A percentile compares a stretch with the other conserved stretches of the same genome.
Conservation (phyloP, 2,329 filamentous ascomycete species). For the Aspergillus sp. region DNA sequence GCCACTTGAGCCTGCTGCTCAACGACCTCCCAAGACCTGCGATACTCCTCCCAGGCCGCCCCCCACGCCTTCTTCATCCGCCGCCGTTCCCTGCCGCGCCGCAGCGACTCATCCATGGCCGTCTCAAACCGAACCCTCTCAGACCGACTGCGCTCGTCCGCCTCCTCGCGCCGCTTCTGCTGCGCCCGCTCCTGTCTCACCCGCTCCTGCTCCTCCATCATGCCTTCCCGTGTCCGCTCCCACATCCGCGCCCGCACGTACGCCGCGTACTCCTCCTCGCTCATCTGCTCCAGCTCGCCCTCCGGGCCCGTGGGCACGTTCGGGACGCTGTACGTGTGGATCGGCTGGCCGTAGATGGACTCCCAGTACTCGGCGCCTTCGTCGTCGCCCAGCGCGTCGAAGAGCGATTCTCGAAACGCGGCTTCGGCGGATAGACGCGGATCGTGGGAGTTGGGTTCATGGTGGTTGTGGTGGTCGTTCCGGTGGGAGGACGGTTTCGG, state of each 20-base stretch:
- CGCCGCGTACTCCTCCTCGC: slow-evolving; percentile 80
- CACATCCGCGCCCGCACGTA: slow-evolving; percentile 88
- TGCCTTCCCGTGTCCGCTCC: slow-evolving; percentile 81
- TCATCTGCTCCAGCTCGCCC: slow-evolving; percentile 69
- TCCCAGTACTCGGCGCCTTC: slow-evolving; percentile 96
- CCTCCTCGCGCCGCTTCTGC: slow-evolving; percentile 38
- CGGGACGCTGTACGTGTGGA: slow-evolving; percentile 64
- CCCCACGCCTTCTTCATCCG: slow-evolving; percentile 37
- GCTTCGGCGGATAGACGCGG: slow-evolving; percentile 53
- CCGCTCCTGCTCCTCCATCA: slow-evolving; percentile 64
- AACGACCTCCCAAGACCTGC: slow-evolving; percentile 51
- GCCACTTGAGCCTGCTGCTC: slow-evolving; percentile 14
- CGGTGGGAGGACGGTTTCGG: too few relatives aligned
- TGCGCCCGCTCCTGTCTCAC: slow-evolving; percentile 45
- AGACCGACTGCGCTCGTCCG: slow-evolving; percentile 11
- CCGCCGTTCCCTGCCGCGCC: slow-evolving; percentile 55
- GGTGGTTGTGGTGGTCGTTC: slow-evolving; percentile 9
- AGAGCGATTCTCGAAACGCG: slow-evolving; percentile 86
- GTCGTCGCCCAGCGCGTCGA: slow-evolving; percentile 93
- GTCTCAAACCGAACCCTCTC: slow-evolving; percentile 41
- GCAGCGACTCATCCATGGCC: slow-evolving; percentile 61
- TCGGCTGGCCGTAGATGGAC: slow-evolving; percentile 88
- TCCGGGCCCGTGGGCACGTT: slow-evolving; percentile 37
- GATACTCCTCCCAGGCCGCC: slow-evolving; percentile 57
- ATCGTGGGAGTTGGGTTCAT: slow-evolving; percentile 6